A percentile compares a stretch with the other conserved stretches of the same genome.
Conservation (phyloP, 164 flowering plant genomes). For the Liquidambar formosana region DNA sequence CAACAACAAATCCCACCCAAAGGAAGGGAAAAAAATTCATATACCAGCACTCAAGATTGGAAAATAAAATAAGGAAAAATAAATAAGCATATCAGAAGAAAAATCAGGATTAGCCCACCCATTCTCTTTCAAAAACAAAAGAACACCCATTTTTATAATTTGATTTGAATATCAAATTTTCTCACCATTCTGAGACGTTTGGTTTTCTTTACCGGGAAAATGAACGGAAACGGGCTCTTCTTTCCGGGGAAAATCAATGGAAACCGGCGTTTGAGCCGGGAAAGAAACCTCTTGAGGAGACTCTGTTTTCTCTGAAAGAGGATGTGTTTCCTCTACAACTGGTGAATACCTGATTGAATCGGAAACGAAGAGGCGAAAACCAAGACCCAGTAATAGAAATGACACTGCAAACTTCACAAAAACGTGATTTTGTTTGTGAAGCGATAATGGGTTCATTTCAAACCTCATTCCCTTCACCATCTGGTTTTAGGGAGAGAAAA, state of each 20-base stretch:
- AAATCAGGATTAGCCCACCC: not conserved
- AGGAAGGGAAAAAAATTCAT: too few species aligned
- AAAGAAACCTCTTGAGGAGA: slow-evolving; percentile 7
- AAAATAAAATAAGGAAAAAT: not conserved
- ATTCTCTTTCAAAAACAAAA: not conserved
- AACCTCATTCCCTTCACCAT: slow-evolving; percentile 40
- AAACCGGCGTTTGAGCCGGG: slow-evolving; percentile 10
- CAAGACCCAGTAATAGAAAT: slow-evolving; percentile 54
- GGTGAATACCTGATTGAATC: slow-evolving; percentile 33
- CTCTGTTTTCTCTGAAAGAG: slow-evolving; percentile 15
- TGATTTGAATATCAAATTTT: not conserved
- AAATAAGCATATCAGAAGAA: not conserved
- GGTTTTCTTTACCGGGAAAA: slow-evolving; percentile 10
- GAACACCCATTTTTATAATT: not conserved
- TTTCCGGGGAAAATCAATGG: slow-evolving; percentile 14
- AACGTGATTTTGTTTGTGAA: slow-evolving; percentile 40
- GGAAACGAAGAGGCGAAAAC: slow-evolving; percentile 60
- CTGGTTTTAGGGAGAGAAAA: not conserved
- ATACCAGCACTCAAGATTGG: not conserved
- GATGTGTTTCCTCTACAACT: slow-evolving; percentile 8
- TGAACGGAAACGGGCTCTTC: not conserved
- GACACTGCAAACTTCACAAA: slow-evolving; percentile 53
- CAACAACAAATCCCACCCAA: too few species aligned
- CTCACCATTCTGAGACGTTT: slow-evolving; percentile 33
- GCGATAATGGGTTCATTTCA: slow-evolving; percentile 31